These are phyloP conservation scores for Exophiala lecanii-corni DNA, from an alignment of 2,329 filamentous ascomycete species.

Conservation along the genomic window DNA sequence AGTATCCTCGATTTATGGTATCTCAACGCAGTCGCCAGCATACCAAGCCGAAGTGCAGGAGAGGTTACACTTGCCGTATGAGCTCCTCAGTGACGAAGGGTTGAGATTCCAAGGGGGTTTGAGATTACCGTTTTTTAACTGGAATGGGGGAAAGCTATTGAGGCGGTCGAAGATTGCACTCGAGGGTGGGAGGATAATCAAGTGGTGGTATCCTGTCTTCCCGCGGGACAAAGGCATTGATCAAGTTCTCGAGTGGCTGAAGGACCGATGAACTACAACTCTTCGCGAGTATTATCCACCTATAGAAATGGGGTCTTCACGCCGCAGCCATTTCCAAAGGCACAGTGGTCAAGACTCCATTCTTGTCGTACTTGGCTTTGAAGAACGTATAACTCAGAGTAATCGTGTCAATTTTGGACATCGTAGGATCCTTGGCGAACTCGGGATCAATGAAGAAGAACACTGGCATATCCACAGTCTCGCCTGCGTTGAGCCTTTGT, in stretches of 20 bases:
- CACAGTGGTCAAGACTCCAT: constrained; percentile 57
- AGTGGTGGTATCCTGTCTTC: constrained; percentile 43
- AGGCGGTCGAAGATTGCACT: constrained; percentile 38
- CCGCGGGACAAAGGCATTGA: constrained; percentile 38
- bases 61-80: constrained; percentile 37
- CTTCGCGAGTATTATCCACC: neutral
- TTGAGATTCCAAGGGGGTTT: constrained; percentile 33
- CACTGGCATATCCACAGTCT: constrained; percentile 98
- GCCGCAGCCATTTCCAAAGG: constrained; percentile 20
- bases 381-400: constrained; percentile 98
- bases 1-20: constrained; percentile 35
- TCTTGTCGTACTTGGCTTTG: constrained; percentile 82
- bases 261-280: constrained; percentile 1
- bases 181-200: constrained; percentile 37
- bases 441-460: constrained; percentile 99
- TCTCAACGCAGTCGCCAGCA: constrained; percentile 37
- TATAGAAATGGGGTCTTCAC: constrained; percentile 1
- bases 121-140: constrained; percentile 39
- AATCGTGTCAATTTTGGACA: constrained; percentile 91
- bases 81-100: constrained; percentile 39
- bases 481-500: constrained; percentile 86
- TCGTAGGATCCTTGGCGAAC: constrained; percentile 83
- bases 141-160: constrained; percentile 33
- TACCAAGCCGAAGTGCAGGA: constrained; percentile 38
- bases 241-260: constrained; percentile 34